Base-by-base conservation (phyloP, 2,329 filamentous ascomycete genomes). In the Calonectria montana region DNA sequence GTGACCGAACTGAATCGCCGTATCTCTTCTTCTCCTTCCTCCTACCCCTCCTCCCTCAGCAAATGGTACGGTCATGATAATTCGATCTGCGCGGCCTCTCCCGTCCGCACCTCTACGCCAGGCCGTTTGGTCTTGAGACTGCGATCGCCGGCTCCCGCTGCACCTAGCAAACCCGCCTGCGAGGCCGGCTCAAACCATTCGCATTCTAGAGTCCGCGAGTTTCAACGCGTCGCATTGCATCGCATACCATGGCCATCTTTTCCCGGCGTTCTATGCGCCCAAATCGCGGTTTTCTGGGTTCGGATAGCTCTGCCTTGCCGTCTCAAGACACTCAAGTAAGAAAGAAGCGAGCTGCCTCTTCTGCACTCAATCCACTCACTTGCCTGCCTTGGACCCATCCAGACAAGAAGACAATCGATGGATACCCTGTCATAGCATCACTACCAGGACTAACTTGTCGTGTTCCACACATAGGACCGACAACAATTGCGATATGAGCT, bases 401-500 rank as follows among this genome's bases (percentile, higher is more conserved):
- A 63, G 63, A 21, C 50, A n/a, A 35, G 64, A 13, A 39, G 31
- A 21, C 62, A 59, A 45, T n/a, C 31, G 62, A 73, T 70, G 68
- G 63, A 62, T 73, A 69, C 61, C 50, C 65, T 73, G 61, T 70
- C 57, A 66, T 71, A 55, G 62, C 65, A 67, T 67, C 27, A 39
- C 55, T 48, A 65, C 67, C 37, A 55, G 29, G 62, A 55, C 76
- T 77, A 65, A 79, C 47, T 53, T 59, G 50, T 61, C 53, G 35
- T 72, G 68, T 47, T 53, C 50, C 41, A 53, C 61, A 41, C 50
- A 72, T 74, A 88, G 87, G 87, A 89, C 78, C 87, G 87, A 62
- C 83, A 84, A 68, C 87, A 89, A 75, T 75, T 89, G 41, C 85
- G 87, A 70, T 88, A 88, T 76, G 87, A 89, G 75, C 84, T 89